These are phyloP conservation scores for Salinomyces thailandicus DNA, from an alignment of 2,329 filamentous ascomycete species.

Conservation along the genomic window DNA sequence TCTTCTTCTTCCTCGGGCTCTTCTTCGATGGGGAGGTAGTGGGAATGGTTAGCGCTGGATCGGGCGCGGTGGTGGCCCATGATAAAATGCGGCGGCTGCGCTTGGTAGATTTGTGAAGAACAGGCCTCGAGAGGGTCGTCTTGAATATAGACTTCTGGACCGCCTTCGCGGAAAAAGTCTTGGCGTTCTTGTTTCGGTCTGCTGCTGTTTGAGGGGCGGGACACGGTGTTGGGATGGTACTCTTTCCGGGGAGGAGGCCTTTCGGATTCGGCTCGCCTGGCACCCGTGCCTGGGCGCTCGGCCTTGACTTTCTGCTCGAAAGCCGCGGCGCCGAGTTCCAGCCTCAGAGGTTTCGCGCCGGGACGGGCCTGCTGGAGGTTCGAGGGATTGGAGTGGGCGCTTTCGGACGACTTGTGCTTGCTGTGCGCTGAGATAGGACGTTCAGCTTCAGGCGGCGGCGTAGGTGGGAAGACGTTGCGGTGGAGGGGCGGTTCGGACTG, in stretches of 20 bases:
- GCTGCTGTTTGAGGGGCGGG: conserved; percentile 13
- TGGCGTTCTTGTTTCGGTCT: conserved; percentile 40
- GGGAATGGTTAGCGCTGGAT: conserved; percentile 27
- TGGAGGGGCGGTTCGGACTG: conserved; percentile 73
- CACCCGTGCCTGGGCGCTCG: conserved; percentile 26
- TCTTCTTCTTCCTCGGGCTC: conserved; percentile 63
- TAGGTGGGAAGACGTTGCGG: conserved; percentile 87
- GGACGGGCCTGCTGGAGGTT: conserved; percentile 29
- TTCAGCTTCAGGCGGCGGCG: conserved; percentile 87
- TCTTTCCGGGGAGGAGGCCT: conserved; percentile 29
- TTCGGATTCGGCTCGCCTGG: conserved; percentile 35
- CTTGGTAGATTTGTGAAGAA: conserved; percentile 10
- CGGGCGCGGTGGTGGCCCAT: conserved; percentile 20
- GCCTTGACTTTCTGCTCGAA: conserved; percentile 31
- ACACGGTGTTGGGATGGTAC: conserved; percentile 20
- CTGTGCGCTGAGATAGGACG: conserved; percentile 17
- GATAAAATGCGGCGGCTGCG: conserved; percentile 8
- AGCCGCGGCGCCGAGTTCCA: conserved; percentile 39
- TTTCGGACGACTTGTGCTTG: conserved; percentile 28
- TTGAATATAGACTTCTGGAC: conserved; percentile 55
- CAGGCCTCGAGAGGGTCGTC: conserved; percentile 29
- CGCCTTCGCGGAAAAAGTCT: conserved; percentile 46
- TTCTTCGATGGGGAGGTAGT: conserved; percentile 63
- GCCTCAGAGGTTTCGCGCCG: conserved; percentile 34
- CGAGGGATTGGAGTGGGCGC: conserved; percentile 35